phyloP scores from a whole-genome alignment of 257 asterid species.

The Nicotiana noctiflora region DNA sequence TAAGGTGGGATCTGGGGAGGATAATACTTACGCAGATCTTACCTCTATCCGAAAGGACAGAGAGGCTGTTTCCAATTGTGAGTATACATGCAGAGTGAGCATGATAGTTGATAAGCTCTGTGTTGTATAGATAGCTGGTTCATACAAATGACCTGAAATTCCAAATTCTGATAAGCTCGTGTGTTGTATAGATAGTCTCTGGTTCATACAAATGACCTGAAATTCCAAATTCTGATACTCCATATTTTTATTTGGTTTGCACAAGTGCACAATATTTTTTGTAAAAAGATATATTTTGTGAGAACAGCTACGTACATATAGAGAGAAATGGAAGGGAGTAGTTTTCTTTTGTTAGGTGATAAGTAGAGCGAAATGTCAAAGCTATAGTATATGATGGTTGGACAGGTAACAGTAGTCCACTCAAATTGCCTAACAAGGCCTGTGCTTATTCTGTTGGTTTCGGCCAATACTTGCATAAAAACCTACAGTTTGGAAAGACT shows the following conservation, averaged over 20 bases:
- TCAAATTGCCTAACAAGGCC: neutral
- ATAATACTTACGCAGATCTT: no score
- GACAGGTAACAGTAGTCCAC: neutral
- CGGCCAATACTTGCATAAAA: neutral
- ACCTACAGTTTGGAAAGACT: neutral
- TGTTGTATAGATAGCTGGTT: neutral
- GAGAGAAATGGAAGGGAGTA: neutral
- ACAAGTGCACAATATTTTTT: neutral
- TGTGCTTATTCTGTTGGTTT: neutral
- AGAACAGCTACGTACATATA: neutral
- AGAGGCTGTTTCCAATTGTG: no score
- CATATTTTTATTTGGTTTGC: neutral
- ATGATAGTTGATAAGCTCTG: neutral
- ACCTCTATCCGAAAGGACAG: no score
- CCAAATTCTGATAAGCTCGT: neutral
- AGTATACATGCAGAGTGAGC: neutral
- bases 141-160: neutral
- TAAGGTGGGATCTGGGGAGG: no score
- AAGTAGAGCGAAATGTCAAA: neutral
- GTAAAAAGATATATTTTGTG: neutral
- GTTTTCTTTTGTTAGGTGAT: neutral
- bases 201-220: neutral
- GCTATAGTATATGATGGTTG: neutral
- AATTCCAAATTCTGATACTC: neutral
- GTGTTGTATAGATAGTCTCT: neutral